Evolutionary conservation across 1,284 basidiomycete species (phyloP), one percentile per base, ranked within the genome.

Genomic region (Marasmius tenuissimus): DNA sequence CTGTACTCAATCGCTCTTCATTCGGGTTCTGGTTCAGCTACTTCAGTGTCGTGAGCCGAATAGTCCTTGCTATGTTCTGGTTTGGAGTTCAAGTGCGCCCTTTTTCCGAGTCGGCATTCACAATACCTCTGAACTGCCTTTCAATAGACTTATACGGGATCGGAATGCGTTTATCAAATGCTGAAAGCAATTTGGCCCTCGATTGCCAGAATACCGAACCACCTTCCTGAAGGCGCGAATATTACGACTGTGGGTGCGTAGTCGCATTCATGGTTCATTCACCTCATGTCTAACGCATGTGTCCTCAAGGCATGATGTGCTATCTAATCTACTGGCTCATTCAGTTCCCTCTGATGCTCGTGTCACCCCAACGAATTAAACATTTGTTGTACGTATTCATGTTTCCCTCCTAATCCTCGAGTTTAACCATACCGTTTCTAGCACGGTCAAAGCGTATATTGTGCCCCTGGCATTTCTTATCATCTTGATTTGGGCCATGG

Each of bases 11-110:
- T 64, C 81, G 92, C 4, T 88, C 89, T 0, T 89, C 88, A 0
- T 93, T 90, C 70, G 92, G 92, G 0, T 92, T 92, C 75, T 92
- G 88, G 81, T 82, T 93, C 68, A 87, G 86, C 71, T 88, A 89
- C 69, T 91, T 91, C 72, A 86, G 84, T 64, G 88, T 94, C 58
- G 73, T 94, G 63, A 90, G 88, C 59, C 84, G 91, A 14, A 82
- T 86, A 56, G 77, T 91, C 42, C 81, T 92, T n/a, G 81, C 89
- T 14, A 86, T 89, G 82, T 88, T 92, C 75, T 93, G 91, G 91
- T 88, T 88, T 61, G 85, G 85, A 18, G 80, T 87, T 58, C 83
- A 85, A 73, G 79, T 78, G 59, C 35, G 48, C 12, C 0, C 33
- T 42, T 12, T 12, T 55, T 39, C 20, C 27, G 12, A 45, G 10